Evolutionary conservation across 148 eudicot species (phyloP).

Genomic region (Rhododendron ovatum): DNA sequence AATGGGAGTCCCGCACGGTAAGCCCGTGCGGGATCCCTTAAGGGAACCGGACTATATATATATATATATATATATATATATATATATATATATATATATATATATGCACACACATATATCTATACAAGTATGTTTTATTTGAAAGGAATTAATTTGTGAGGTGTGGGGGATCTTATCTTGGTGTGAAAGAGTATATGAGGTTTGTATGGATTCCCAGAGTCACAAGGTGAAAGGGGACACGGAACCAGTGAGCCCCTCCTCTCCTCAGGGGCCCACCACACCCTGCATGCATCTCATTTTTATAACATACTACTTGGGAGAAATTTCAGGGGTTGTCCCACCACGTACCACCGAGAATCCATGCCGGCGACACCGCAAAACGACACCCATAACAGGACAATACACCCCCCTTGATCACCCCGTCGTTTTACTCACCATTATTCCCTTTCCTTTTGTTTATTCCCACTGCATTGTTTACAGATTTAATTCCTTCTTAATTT

Average conservation of each 20-base stretch:
- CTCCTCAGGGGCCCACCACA: neutral
- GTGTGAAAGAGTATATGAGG: neutral
- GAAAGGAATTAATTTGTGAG: neutral
- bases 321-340: neutral
- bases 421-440: neutral
- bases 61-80: no score
- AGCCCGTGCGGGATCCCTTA: no score
- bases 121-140: neutral
- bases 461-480: neutral
- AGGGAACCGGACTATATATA: no score
- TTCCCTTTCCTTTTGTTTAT: neutral
- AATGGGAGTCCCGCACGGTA: no score
- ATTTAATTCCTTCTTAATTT: neutral
- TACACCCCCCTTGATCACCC: neutral
- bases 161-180: neutral
- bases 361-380: neutral
- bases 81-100: neutral
- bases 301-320: neutral
- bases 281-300: neutral
- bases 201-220: neutral
- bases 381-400: neutral
- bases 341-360: conserved; percentile 2
- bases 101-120: neutral
- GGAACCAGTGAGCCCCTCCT: neutral
- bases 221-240: neutral